phyloP scores from a whole-genome alignment of 345 rosid species.

The Fremontodendron californicum region DNA sequence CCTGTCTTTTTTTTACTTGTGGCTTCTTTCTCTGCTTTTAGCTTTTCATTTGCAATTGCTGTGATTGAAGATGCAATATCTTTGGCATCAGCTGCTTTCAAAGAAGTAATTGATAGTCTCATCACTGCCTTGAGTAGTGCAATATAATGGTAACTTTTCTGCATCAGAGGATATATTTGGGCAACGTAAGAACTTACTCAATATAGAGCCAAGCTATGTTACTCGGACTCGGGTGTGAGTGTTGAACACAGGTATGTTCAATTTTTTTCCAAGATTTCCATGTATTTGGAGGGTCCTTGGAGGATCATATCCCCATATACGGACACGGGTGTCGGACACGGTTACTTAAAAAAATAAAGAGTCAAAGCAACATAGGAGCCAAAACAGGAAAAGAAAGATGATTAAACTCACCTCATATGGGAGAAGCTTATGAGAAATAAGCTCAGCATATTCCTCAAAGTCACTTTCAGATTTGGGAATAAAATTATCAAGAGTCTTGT shows the following conservation, averaged over 20 bases:
- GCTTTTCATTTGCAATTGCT: constrained; percentile 85
- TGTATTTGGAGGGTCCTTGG: too few species aligned
- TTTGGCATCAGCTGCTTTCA: constrained; percentile 88
- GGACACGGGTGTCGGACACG: too few species aligned
- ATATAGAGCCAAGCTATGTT: neutral
- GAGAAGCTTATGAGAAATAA: constrained; percentile 66
- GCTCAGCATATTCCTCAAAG: constrained; percentile 83
- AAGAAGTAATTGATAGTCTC: constrained; percentile 61
- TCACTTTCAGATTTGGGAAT: constrained; percentile 96
- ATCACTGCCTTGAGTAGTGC: constrained; percentile 73
- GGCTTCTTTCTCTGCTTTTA: constrained; percentile 88
- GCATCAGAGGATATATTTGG: constrained; percentile 24
- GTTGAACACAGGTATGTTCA: too few species aligned
- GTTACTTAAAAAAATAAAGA: too few species aligned
- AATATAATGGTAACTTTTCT: constrained; percentile 84
- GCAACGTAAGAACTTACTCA: constrained; percentile 11
- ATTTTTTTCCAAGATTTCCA: too few species aligned
- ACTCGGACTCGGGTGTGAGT: too few species aligned
- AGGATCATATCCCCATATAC: too few species aligned
- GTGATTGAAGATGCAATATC: constrained; percentile 78
- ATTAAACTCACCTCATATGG: constrained; percentile 55
- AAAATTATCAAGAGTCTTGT: constrained; percentile 55
- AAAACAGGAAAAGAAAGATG: neutral
- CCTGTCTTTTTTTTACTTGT: constrained; percentile 80
- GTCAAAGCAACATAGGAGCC: too few species aligned